Evolutionary conservation across 1,284 basidiomycete genomes (phyloP).

Genomic region (Marasmius sp.): DNA sequence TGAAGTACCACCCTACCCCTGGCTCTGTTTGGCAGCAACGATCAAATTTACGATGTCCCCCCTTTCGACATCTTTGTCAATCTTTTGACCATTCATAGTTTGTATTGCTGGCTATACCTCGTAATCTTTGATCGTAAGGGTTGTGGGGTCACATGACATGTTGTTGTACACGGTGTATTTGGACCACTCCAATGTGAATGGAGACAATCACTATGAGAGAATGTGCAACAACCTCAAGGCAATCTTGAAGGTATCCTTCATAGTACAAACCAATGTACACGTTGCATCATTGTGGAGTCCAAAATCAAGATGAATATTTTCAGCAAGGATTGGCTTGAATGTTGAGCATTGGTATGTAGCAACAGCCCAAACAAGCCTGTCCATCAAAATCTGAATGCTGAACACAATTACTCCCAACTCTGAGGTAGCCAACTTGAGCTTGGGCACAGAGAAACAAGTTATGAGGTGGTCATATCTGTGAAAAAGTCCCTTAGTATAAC

Average conservation of each 20-base stretch:
- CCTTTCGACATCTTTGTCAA: too few relatives aligned
- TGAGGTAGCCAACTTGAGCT: slow-evolving; percentile 34
- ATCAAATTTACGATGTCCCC: too few relatives aligned
- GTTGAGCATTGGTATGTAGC: slow-evolving; percentile 73
- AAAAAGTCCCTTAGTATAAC: neutral
- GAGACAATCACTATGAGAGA: too few relatives aligned
- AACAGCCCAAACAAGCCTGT: slow-evolving; percentile 75
- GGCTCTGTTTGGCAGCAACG: too few relatives aligned
- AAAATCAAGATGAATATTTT: slow-evolving; percentile 84
- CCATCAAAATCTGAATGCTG: slow-evolving; percentile 76
- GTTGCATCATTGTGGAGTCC: slow-evolving; percentile 84
- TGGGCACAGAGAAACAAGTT: slow-evolving; percentile 56
- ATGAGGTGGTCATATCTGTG: slow-evolving; percentile 77
- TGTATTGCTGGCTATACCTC: too few relatives aligned
- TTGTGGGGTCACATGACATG: too few relatives aligned
- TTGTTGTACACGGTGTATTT: too few relatives aligned
- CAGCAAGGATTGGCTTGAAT: slow-evolving; percentile 69
- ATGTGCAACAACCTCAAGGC: slow-evolving; percentile 77
- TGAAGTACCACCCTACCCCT: too few relatives aligned
- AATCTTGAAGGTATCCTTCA: slow-evolving; percentile 70
- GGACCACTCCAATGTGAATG: too few relatives aligned
- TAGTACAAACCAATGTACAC: slow-evolving; percentile 83
- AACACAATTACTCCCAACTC: slow-evolving; percentile 61
- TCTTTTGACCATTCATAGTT: too few relatives aligned
- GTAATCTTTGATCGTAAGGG: too few relatives aligned